Conservation (phyloP, 306 rosid genomes). For the Inga leiocalycina region DNA sequence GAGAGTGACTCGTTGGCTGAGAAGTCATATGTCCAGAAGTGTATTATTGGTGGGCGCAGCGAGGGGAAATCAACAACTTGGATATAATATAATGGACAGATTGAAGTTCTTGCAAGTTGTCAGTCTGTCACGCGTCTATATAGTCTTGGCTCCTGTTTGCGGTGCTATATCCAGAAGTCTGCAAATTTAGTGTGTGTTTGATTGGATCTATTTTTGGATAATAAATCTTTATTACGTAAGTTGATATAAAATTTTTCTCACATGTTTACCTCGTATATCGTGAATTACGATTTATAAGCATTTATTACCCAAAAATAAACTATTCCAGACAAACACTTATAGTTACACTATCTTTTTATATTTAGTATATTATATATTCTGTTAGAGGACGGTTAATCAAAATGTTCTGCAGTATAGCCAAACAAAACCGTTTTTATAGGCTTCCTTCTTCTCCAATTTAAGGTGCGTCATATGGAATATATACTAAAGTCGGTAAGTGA, state of each 20-base stretch:
- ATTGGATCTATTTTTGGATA: too few relatives aligned
- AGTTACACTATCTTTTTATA: background rate
- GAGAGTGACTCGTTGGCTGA: too few relatives aligned
- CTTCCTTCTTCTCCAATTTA: background rate
- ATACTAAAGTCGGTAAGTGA: background rate
- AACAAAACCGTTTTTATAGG: background rate
- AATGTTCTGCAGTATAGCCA: background rate
- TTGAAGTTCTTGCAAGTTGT: conserved; percentile 41
- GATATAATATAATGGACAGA: conserved; percentile 9
- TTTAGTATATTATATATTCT: background rate
- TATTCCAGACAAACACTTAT: too few relatives aligned
- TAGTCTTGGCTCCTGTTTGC: conserved; percentile 28
- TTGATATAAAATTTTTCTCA: too few relatives aligned
- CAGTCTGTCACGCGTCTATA: conserved; percentile 30
- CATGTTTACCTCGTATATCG: too few relatives aligned
- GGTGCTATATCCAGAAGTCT: conserved; percentile 10
- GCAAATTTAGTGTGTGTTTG: too few relatives aligned
- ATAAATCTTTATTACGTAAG: too few relatives aligned
- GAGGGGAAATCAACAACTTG: background rate
- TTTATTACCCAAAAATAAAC: too few relatives aligned
- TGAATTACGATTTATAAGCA: too few relatives aligned
- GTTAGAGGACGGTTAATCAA: background rate
- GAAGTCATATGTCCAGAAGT: too few relatives aligned
- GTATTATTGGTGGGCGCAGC: too few relatives aligned
- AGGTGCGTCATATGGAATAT: background rate